Conservation (phyloP, 2,329 filamentous ascomycete species). For the Ilyonectria mors-panacis region DNA sequence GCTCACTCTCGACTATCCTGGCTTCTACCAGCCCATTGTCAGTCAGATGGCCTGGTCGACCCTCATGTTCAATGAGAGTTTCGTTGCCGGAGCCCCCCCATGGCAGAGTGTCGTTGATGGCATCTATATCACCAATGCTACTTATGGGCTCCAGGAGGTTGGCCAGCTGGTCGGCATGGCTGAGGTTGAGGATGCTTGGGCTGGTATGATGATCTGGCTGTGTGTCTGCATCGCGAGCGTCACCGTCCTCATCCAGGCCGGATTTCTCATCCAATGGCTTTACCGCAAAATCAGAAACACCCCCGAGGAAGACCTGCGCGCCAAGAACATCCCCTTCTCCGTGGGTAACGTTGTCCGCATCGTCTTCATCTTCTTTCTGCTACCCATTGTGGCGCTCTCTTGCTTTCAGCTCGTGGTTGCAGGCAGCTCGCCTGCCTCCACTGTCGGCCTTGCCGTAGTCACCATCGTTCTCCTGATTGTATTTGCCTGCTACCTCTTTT, state of each 20-base stretch:
- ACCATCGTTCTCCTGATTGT: constrained; percentile 80
- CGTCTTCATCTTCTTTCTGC: constrained; percentile 91
- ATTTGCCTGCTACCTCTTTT: constrained; percentile 84
- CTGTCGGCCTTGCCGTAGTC: constrained; percentile 81
- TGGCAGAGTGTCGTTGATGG: constrained; percentile 82
- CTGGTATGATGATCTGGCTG: constrained; percentile 93
- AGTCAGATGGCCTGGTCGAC: constrained; percentile 91
- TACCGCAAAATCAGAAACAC: constrained; percentile 79
- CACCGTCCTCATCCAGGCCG: constrained; percentile 80
- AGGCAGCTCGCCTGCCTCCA: constrained; percentile 74
- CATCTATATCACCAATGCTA: constrained; percentile 85
- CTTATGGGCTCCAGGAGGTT: constrained; percentile 84
- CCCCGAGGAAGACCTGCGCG: constrained; percentile 87
- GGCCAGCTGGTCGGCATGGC: constrained; percentile 88
- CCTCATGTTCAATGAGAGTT: constrained; percentile 93
- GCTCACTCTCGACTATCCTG: constrained; percentile 89
- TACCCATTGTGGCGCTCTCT: constrained; percentile 89
- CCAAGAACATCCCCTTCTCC: constrained; percentile 93
- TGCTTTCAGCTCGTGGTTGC: constrained; percentile 92
- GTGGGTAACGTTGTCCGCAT: constrained; percentile 85
- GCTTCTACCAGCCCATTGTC: constrained; percentile 92
- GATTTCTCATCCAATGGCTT: constrained; percentile 83
- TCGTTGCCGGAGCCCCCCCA: constrained; percentile 78
- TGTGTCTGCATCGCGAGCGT: constrained; percentile 80
- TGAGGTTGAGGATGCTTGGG: constrained; percentile 86